These are phyloP conservation scores for Endoconidiophora polonica DNA, from an alignment of 2,329 filamentous ascomycete species.

Conservation along the genomic window DNA sequence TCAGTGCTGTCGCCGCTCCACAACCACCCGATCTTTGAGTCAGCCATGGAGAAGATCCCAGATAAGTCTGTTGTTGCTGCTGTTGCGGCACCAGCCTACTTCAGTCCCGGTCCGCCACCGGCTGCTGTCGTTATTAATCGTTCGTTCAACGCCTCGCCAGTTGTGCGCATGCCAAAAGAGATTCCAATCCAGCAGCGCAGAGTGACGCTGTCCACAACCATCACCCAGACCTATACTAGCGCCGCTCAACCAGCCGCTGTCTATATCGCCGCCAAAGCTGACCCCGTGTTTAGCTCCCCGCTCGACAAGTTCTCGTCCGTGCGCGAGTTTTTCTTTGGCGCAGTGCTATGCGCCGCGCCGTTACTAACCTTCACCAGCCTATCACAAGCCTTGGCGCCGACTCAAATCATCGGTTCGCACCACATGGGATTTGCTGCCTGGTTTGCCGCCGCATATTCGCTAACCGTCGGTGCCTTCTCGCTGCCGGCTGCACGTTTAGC, in stretches of 20 bases:
- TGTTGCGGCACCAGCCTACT: too few relatives aligned
- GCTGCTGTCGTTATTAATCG: too few relatives aligned
- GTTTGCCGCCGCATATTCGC: constrained; percentile 39
- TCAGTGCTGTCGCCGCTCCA: constrained; percentile 3
- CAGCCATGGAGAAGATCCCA: too few relatives aligned
- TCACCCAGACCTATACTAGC: too few relatives aligned
- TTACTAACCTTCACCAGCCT: constrained; percentile 11
- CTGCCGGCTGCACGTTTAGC: constrained; percentile 39
- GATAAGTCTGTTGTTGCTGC: too few relatives aligned
- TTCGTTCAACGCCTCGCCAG: too few relatives aligned
- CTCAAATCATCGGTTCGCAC: constrained; percentile 10
- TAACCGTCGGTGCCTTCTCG: constrained; percentile 40
- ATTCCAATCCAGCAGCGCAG: too few relatives aligned
- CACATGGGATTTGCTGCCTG: constrained; percentile 20
- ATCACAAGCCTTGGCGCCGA: constrained; percentile 12
- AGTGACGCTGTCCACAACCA: too few relatives aligned
- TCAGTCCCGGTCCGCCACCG: too few relatives aligned
- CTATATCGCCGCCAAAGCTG: neutral
- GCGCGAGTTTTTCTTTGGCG: constrained; percentile 13
- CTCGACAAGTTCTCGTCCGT: constrained; percentile 10
- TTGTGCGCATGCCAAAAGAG: too few relatives aligned
- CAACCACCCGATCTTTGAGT: neutral
- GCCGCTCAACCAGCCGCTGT: too few relatives aligned
- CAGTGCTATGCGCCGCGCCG: constrained; percentile 10
- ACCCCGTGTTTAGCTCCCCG: neutral